Evolutionary conservation across 2,329 filamentous ascomycete genomes (phyloP).

Genomic region (Pseudogymnoascus sp.): DNA sequence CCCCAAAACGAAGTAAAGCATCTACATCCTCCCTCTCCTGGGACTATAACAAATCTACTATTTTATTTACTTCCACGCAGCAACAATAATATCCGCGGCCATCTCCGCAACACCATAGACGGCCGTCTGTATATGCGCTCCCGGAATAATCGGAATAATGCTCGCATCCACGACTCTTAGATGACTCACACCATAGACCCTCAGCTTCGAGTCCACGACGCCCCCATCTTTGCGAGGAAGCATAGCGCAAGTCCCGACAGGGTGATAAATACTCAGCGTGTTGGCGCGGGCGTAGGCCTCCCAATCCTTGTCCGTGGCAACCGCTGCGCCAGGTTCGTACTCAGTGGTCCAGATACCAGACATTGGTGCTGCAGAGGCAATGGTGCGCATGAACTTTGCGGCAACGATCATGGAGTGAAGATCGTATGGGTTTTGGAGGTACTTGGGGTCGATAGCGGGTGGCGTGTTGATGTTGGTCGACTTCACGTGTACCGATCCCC

Average conservation of each 20-base stretch:
- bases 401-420: constrained; percentile 27
- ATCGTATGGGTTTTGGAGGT: constrained; percentile 45
- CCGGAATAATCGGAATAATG: constrained; percentile 16
- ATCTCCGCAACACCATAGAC: constrained; percentile 21
- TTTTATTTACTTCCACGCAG: neutral
- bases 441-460: constrained; percentile 46
- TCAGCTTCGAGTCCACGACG: constrained; percentile 20
- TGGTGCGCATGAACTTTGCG: constrained; percentile 16
- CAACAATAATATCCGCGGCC: constrained; percentile 18
- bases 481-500: constrained; percentile 49
- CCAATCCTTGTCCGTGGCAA: constrained; percentile 10
- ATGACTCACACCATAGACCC: constrained; percentile 18
- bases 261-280: constrained; percentile 13
- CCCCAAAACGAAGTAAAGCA: neutral
- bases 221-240: constrained; percentile 15
- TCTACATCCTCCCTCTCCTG: neutral
- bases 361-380: constrained; percentile 17
- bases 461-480: constrained; percentile 30
- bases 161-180: constrained; percentile 22
- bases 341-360: constrained; percentile 16
- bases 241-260: constrained; percentile 20
- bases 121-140: constrained; percentile 16
- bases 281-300: constrained; percentile 11
- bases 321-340: constrained; percentile 19
- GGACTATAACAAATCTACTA: neutral